A percentile compares a stretch with the other conserved stretches of the same genome.
These are phyloP conservation scores for Colletotrichum falcatum DNA, from an alignment of 2,329 filamentous ascomycete species.

Conservation along the genomic window DNA sequence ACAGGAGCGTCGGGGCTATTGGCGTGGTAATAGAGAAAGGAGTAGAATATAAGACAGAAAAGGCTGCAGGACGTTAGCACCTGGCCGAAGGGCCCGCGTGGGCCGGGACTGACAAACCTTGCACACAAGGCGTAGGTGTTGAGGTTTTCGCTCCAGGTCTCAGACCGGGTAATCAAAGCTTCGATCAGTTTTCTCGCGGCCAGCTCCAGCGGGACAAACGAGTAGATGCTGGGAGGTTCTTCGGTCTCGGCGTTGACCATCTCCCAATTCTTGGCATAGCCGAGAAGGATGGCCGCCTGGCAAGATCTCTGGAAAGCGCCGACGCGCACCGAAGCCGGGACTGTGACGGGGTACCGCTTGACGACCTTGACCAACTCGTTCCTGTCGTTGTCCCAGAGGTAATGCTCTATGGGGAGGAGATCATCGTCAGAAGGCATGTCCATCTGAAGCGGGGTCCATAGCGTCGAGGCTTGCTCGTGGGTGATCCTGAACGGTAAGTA, in stretches of 20 bases:
- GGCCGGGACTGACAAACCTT: constrained; percentile 43
- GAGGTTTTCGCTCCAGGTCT: constrained; percentile 51
- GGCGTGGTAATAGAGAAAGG: constrained; percentile 47
- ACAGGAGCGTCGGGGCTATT: constrained; percentile 42
- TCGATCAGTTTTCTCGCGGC: constrained; percentile 49
- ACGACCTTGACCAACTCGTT: constrained; percentile 43
- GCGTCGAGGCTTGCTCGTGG: constrained; percentile 49
- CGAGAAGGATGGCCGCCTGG: constrained; percentile 52
- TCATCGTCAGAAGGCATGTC: constrained; percentile 52
- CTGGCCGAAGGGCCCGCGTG: too few species aligned
- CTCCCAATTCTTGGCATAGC: constrained; percentile 47
- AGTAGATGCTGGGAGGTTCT: constrained; percentile 43
- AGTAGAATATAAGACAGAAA: constrained; percentile 51
- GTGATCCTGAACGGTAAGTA: constrained; percentile 45
- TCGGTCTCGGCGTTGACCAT: constrained; percentile 39
- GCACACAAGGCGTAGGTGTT: constrained; percentile 52
- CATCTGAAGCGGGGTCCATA: constrained; percentile 51
- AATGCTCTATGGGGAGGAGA: constrained; percentile 50
- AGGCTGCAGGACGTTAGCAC: constrained; percentile 42
- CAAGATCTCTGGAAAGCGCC: constrained; percentile 52
- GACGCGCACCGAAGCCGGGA: constrained; percentile 48
- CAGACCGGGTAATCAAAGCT: constrained; percentile 50
- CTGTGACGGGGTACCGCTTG: constrained; percentile 46
- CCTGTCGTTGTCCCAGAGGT: constrained; percentile 49
- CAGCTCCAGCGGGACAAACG: constrained; percentile 50